Conservation (phyloP, 169 alveolate genomes). For the Cryptosporidium parvum region DNA sequence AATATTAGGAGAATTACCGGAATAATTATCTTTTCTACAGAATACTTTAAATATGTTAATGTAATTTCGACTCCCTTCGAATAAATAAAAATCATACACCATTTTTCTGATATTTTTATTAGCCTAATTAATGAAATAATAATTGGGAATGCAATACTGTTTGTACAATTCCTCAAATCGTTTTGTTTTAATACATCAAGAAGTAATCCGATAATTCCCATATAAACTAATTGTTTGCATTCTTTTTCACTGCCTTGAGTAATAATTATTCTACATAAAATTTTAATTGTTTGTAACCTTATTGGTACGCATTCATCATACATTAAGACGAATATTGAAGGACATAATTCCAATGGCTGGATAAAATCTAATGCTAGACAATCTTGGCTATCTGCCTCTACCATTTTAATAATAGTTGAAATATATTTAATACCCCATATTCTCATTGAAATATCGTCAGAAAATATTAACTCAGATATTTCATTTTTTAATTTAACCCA, state of each 20-base stretch:
- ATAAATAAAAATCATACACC: constrained; percentile 39
- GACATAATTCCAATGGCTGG: constrained; percentile 44
- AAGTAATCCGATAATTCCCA: constrained; percentile 66
- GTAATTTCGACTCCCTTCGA: constrained; percentile 47
- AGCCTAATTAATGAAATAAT: constrained; percentile 25
- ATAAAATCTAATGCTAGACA: constrained; percentile 8
- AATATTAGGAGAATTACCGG: constrained; percentile 17
- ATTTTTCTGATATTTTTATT: constrained; percentile 38
- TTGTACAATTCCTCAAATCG: constrained; percentile 18
- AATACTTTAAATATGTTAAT: constrained; percentile 15
- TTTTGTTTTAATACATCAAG: constrained; percentile 45
- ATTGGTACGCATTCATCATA: constrained; percentile 61
- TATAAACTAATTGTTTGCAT: constrained; percentile 50
- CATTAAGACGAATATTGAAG: constrained; percentile 27
- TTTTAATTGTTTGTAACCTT: constrained; percentile 15
- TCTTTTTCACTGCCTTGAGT: constrained; percentile 10
- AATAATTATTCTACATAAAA: constrained; percentile 44
- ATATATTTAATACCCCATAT: constrained; percentile 52
- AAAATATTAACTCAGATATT: background rate
- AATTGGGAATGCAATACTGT: constrained; percentile 24
- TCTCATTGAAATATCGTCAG: constrained; percentile 46
- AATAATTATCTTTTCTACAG: constrained; percentile 13
- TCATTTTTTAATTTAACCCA: constrained; percentile 31
- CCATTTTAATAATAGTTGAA: constrained; percentile 40
- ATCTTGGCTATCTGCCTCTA: constrained; percentile 6